Percentiles rank a stretch among this genome's conserved stretches.
Conservation (phyloP, 2,329 filamentous ascomycete species). For the Scortechinia acanthostroma region DNA sequence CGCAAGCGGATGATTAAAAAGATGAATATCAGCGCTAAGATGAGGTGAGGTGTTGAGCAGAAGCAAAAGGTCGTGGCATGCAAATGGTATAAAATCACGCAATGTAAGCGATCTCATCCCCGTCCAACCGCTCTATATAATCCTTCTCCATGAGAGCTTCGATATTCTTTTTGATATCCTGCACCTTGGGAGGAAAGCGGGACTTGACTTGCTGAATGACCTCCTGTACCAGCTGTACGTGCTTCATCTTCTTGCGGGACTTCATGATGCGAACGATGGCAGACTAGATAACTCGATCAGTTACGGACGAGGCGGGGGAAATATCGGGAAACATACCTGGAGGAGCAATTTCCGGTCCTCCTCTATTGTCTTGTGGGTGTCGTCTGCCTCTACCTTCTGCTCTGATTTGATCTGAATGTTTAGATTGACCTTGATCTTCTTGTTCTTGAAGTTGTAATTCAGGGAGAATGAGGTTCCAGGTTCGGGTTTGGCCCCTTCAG, state of each 20-base stretch:
- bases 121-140: conserved; percentile 90
- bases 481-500: conserved; percentile 69
- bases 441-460: conserved; percentile 94
- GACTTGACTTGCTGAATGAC: conserved; percentile 91
- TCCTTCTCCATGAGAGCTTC: conserved; percentile 98
- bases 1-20: not conserved
- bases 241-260: conserved; percentile 97
- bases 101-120: conserved; percentile 89
- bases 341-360: conserved; percentile 93
- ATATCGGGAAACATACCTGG: conserved; percentile 60
- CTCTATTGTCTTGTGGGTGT: conserved; percentile 99
- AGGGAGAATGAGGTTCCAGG: conserved; percentile 74
- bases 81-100: conserved; percentile 58
- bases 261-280: conserved; percentile 99
- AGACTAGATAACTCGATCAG: conserved; percentile 50
- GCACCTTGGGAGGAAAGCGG: conserved; percentile 85
- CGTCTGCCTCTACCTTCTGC: conserved; percentile 89
- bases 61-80: no score
- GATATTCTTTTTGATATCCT: conserved; percentile 99
- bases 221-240: conserved; percentile 86
- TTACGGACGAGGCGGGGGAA: not conserved
- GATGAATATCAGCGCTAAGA: not conserved
- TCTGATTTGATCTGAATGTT: conserved; percentile 93
- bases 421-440: conserved; percentile 94
- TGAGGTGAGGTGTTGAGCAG: no score